Percentiles rank a stretch among this genome's conserved stretches.
These are phyloP conservation scores for Vigna reflexopilosa DNA, from an alignment of 306 rosid species.

Conservation along the genomic window DNA sequence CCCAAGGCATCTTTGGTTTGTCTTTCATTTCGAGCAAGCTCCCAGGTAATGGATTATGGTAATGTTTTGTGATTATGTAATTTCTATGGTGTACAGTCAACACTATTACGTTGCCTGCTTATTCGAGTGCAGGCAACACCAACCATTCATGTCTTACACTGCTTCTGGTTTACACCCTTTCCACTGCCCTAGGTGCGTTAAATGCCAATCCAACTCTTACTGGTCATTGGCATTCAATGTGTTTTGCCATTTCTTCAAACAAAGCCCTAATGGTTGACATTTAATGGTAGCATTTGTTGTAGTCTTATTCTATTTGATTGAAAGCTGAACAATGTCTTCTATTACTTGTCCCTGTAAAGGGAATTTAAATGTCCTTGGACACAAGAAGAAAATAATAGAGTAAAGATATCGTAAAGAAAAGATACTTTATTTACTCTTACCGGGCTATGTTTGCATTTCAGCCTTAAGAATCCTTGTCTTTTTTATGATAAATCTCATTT, in stretches of 20 bases:
- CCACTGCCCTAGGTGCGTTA: background rate
- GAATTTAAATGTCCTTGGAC: conserved; percentile 2
- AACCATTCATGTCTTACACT: background rate
- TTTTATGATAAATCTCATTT: conserved; percentile 3
- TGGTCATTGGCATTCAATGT: background rate
- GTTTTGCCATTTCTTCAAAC: background rate
- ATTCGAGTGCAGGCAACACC: conserved; percentile 8
- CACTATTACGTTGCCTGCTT: conserved; percentile 19
- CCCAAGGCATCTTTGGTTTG: conserved; percentile 76
- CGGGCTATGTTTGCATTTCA: conserved; percentile 34
- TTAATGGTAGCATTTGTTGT: conserved; percentile 1
- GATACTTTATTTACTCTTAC: conserved; percentile 11
- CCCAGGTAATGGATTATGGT: conserved; percentile 60
- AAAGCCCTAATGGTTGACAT: conserved; percentile 18
- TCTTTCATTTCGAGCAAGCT: conserved; percentile 85
- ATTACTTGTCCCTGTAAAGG: conserved; percentile 17
- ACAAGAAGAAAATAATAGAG: background rate
- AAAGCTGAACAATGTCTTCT: conserved; percentile 17
- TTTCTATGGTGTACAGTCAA: conserved; percentile 26
- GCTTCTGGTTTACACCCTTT: background rate
- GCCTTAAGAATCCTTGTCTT: background rate
- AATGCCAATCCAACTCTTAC: background rate
- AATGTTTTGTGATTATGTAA: conserved; percentile 31
- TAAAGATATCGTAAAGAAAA: conserved; percentile 31
- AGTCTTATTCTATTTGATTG: conserved; percentile 15